Conservation (phyloP, 306 rosid genomes). For the Lablab purpureus region DNA sequence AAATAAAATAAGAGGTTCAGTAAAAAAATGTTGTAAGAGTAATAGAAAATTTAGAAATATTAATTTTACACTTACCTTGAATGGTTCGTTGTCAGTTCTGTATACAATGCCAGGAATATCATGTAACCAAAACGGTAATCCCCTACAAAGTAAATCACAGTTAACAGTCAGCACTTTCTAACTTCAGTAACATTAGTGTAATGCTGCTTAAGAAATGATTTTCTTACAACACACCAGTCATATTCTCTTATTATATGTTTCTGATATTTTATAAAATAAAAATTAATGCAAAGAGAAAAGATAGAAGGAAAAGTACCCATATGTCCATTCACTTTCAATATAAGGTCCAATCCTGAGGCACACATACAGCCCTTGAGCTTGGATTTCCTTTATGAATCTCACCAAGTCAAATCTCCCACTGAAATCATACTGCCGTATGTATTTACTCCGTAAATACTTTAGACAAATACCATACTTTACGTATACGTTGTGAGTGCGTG, state of each 20-base stretch:
- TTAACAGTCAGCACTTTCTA: no score
- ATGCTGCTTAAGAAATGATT: no score
- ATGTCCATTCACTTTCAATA: conserved; percentile 77
- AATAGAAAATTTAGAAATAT: no score
- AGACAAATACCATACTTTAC: not conserved
- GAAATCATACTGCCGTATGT: conserved; percentile 64
- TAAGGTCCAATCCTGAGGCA: conserved; percentile 83
- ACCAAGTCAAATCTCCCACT: conserved; percentile 69
- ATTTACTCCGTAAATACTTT: not conserved
- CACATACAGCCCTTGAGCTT: conserved; percentile 70
- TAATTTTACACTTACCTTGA: conserved; percentile 54
- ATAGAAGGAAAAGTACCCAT: conserved; percentile 56
- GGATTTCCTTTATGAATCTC: conserved; percentile 65
- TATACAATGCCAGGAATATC: conserved; percentile 68
- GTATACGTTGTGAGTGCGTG: not conserved
- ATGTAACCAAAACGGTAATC: conserved; percentile 84
- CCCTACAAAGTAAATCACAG: conserved; percentile 51
- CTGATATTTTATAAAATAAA: no score
- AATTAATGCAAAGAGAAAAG: not conserved
- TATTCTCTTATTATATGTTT: no score
- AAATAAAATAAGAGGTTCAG: no score
- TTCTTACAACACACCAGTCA: no score
- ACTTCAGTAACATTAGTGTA: no score
- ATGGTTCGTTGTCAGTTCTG: conserved; percentile 73
- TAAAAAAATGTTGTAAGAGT: no score